These are phyloP conservation scores for Thamnidium elegans DNA, from an alignment of 192 early-diverging fungal genomes.

Conservation along the genomic window DNA sequence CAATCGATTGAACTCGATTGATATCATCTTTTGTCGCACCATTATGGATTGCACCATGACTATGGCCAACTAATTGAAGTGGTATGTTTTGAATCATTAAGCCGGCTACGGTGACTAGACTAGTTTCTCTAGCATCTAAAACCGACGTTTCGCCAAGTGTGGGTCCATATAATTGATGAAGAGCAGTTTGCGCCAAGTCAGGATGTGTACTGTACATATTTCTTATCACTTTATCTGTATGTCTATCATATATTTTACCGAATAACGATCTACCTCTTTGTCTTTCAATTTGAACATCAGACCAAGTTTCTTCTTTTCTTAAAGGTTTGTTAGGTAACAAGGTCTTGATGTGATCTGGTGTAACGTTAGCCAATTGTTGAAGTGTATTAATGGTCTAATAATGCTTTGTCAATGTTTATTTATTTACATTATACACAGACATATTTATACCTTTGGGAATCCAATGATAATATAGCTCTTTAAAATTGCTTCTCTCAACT, in stretches of 20 bases:
- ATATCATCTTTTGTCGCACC: constrained; percentile 23
- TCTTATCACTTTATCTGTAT: constrained; percentile 18
- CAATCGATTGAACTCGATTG: constrained; percentile 5
- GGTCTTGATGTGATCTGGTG: constrained; percentile 3
- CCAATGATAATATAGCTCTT: constrained; percentile 19
- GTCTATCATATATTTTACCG: constrained; percentile 22
- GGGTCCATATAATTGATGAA: constrained; percentile 29
- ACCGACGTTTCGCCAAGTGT: constrained; percentile 12
- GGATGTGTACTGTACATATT: constrained; percentile 16
- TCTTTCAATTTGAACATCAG: constrained; percentile 11
- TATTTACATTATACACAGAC: neutral
- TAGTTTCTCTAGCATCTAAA: constrained; percentile 15
- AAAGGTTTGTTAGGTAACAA: constrained; percentile 11
- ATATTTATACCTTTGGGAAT: constrained; percentile 24
- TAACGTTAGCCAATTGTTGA: constrained; percentile 9
- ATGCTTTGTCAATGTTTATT: neutral
- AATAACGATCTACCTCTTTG: constrained; percentile 22
- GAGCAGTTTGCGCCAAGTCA: constrained; percentile 27
- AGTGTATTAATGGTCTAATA: constrained; percentile 29
- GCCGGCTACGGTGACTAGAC: constrained; percentile 20
- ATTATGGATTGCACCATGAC: constrained; percentile 24
- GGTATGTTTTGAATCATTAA: constrained; percentile 10
- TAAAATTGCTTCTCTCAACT: constrained; percentile 21
- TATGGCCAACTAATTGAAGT: constrained; percentile 20
- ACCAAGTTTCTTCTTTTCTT: constrained; percentile 22